Evolutionary conservation across 2,329 filamentous ascomycete species (phyloP).

Genomic region (Chaetomiaceae sp.): DNA sequence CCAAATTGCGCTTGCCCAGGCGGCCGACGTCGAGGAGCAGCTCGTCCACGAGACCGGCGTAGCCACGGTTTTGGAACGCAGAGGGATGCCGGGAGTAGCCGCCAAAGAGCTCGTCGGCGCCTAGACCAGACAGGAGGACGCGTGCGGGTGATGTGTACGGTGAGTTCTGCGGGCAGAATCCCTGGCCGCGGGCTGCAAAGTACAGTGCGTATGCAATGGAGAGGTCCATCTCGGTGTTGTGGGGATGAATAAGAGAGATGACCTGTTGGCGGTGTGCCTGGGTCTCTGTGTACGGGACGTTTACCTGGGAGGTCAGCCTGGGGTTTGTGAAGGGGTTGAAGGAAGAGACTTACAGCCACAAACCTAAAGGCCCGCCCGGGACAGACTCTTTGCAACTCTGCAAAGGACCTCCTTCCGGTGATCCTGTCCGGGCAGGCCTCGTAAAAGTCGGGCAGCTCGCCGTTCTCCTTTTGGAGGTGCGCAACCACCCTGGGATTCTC

Average conservation of each 20-base stretch:
- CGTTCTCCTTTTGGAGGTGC: slow-evolving; percentile 40
- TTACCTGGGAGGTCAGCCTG: slow-evolving; percentile 46
- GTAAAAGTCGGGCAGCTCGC: slow-evolving; percentile 46
- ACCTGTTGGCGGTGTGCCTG: slow-evolving; percentile 64
- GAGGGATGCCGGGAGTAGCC: slow-evolving; percentile 82
- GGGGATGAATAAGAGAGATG: slow-evolving; percentile 76
- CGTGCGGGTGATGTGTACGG: slow-evolving; percentile 67
- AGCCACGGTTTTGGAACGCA: slow-evolving; percentile 67
- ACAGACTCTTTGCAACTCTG: slow-evolving; percentile 68
- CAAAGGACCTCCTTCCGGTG: slow-evolving; percentile 75
- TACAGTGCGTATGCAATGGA: slow-evolving; percentile 94
- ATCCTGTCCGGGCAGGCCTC: slow-evolving; percentile 86
- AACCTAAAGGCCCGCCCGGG: slow-evolving; percentile 76
- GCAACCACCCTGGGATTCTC: slow-evolving; percentile 78
- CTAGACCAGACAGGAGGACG: slow-evolving; percentile 85
- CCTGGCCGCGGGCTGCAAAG: slow-evolving; percentile 78
- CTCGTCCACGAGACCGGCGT: slow-evolving; percentile 70
- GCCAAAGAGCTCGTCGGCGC: slow-evolving; percentile 93
- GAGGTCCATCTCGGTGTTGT: slow-evolving; percentile 98
- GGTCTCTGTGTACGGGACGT: slow-evolving; percentile 76
- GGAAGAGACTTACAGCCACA: slow-evolving; percentile 51
- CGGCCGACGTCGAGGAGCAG: slow-evolving; percentile 79
- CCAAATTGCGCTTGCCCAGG: slow-evolving; percentile 89
- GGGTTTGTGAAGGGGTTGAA: too few species aligned
- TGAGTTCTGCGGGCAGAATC: slow-evolving; percentile 37